Evolutionary conservation across 768 basidiomycete genomes (phyloP).

Genomic region (Clavulina sp.): DNA sequence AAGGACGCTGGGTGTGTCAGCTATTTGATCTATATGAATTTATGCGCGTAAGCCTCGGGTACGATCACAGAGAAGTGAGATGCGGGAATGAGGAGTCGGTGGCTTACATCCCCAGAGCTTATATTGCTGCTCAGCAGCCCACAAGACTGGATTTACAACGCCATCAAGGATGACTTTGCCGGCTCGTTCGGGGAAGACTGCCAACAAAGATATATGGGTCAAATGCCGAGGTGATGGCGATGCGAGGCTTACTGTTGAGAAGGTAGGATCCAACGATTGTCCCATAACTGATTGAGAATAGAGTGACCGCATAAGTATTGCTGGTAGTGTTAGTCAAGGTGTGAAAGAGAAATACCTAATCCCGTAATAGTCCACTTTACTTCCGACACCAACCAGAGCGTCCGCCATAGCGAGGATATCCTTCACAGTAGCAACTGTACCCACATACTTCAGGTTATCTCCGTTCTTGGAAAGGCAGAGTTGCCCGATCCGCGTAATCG

Average conservation of each 20-base stretch:
- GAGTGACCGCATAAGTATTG: too few relatives aligned
- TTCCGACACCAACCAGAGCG: not conserved
- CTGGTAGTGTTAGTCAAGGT: too few relatives aligned
- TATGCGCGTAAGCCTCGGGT: not conserved
- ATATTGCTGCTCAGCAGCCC: not conserved
- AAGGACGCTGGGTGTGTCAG: not conserved
- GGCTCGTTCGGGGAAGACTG: not conserved
- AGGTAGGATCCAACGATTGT: not conserved
- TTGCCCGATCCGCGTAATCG: not conserved
- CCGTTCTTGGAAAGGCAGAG: not conserved
- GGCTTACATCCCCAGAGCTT: not conserved
- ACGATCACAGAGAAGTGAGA: not conserved
- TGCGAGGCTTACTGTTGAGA: not conserved
- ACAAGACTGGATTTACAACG: not conserved
- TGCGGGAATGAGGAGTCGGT: too few relatives aligned
- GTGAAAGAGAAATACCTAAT: too few relatives aligned
- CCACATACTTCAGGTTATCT: slow-evolving; percentile 3
- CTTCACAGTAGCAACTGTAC: not conserved
- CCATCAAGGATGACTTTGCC: slow-evolving; percentile 1
- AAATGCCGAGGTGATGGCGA: not conserved
- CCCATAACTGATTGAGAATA: slow-evolving; percentile 3
- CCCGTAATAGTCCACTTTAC: slow-evolving; percentile 4
- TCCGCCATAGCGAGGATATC: slow-evolving; percentile 8
- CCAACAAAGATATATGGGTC: not conserved
- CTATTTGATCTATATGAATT: too few relatives aligned